Evolutionary conservation across 1,284 basidiomycete genomes (phyloP).

Genomic region (Trichosporon coremiiforme): DNA sequence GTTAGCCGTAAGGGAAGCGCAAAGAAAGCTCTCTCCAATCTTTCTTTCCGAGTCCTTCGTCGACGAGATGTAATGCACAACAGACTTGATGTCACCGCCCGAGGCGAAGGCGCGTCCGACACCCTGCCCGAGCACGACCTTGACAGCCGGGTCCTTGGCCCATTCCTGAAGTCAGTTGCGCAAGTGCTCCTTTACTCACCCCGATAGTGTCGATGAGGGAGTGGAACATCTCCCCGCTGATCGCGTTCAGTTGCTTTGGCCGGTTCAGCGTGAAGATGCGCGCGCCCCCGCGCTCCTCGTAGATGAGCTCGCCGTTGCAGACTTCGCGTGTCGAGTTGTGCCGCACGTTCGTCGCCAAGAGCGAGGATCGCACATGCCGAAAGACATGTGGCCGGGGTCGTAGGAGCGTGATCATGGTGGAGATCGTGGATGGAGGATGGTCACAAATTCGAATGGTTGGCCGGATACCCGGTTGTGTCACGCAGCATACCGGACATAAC

Average conservation of each 20-base stretch:
- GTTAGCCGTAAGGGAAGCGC: conserved; percentile 57
- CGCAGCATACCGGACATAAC: not conserved
- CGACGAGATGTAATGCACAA: not conserved
- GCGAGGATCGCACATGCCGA: not conserved
- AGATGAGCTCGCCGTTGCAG: not conserved
- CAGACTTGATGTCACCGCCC: conserved; percentile 28
- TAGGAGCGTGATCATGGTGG: not conserved
- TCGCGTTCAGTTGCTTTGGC: conserved; percentile 78
- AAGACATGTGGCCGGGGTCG: not conserved
- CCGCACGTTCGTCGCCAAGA: not conserved
- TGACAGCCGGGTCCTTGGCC: conserved; percentile 22
- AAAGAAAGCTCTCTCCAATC: not conserved
- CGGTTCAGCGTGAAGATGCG: conserved; percentile 62
- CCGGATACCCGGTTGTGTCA: not conserved
- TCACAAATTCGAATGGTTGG: not conserved
- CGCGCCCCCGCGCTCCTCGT: conserved; percentile 15
- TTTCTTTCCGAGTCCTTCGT: not conserved
- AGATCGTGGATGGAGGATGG: not conserved
- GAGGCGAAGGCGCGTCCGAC: conserved; percentile 25
- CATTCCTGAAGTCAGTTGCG: conserved; percentile 63
- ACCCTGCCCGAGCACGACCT: conserved; percentile 22
- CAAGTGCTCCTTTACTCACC: not conserved
- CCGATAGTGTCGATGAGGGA: conserved; percentile 62
- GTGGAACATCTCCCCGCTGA: conserved; percentile 79
- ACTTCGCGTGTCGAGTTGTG: not conserved